A percentile compares a stretch with the other conserved stretches of the same genome.
phyloP scores from a whole-genome alignment of 768 basidiomycete species.

The Tylopilus plumbeoviolaceoides region DNA sequence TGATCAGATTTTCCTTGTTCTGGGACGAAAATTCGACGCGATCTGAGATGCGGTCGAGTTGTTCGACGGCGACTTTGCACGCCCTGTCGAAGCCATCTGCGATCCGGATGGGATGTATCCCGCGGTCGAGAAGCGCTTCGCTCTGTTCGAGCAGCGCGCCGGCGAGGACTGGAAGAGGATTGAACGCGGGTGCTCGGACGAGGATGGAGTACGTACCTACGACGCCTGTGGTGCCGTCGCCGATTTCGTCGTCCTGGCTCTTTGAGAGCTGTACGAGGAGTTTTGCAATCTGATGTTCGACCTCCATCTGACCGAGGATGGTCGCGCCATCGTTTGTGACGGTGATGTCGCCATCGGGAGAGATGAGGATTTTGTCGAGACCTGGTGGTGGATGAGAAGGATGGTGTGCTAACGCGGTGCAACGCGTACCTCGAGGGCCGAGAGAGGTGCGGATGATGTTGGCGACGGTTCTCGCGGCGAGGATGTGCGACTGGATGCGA shows the following conservation, averaged over 20 bases:
- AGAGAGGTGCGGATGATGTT: conserved; percentile 95
- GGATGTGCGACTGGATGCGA: conserved; percentile 75
- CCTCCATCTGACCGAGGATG: conserved; percentile 97
- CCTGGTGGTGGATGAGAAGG: conserved; percentile 43
- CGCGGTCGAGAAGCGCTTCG: conserved; percentile 94
- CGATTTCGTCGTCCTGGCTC: conserved; percentile 99
- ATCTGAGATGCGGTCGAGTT: conserved; percentile 90
- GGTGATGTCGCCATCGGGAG: conserved; percentile 97
- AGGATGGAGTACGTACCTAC: conserved; percentile 65
- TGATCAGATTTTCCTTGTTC: conserved; percentile 84
- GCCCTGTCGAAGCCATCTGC: conserved; percentile 98
- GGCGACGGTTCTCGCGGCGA: conserved; percentile 89
- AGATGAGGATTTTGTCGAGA: conserved; percentile 91
- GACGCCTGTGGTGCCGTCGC: conserved; percentile 98
- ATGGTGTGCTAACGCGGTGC: conserved; percentile 2
- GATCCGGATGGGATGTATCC: conserved; percentile 97
- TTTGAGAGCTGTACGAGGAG: conserved; percentile 94
- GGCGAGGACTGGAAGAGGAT: conserved; percentile 71
- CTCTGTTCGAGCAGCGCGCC: conserved; percentile 95
- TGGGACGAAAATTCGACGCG: conserved; percentile 77
- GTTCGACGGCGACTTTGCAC: conserved; percentile 83
- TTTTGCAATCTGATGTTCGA: conserved; percentile 99
- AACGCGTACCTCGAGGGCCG: conserved; percentile 77
- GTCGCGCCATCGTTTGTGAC: conserved; percentile 99
- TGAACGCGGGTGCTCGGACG: conserved; percentile 4